Base-by-base conservation (phyloP, 352 stramenopile genomes). In the Globisporangium sylvaticum region DNA sequence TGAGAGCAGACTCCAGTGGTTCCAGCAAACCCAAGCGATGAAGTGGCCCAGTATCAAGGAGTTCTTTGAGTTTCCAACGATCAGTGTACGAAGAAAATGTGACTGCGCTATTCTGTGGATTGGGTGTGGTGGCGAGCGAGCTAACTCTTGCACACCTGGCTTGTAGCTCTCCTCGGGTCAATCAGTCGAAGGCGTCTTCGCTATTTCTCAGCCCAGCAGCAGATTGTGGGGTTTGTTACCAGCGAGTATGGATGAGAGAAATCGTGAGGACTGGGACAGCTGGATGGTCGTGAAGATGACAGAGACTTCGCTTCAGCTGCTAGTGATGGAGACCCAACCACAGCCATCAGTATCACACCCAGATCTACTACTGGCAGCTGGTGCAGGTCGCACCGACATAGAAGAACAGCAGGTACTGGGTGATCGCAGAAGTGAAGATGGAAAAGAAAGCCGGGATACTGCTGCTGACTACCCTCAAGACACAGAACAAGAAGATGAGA, bases 11-110 rank as follows among this genome's bases (percentile, higher is more conserved):
- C 4, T 15, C 7, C 22, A 8, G 1, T 24, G 15, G 46, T n/a
- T 44, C n/a, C 48, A 15, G 14, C 27, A 29, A 44, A 18, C n/a
- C 9, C 31, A 48, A 64, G 14, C 56, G 68, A 24, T 81, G 27
- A 48, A 65, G 37, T 86, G 76, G 76, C 76, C 78, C 24, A 79
- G 72, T 9, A 64, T 86, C 58, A 77, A 76, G 58, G 74, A 79
- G 25, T 84, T 70, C 27, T 77, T 84, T 25, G 74, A 72, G 9
- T 72, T 72, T 31, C 65, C 66, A 3, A 42, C 44, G 5, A 55
- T 74, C 52, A 27, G 39, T 54, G 78, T 84, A 63, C 34, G 76
- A 59, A 2, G 5, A 6, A 12, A 0, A 10, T 46, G 8, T 7
- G 10, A 6, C 22, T 22, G 4, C 15, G 18, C 2, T n/a, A 29